These are phyloP conservation scores for Physaria fendleri DNA, from an alignment of 345 rosid species.

Conservation along the genomic window DNA sequence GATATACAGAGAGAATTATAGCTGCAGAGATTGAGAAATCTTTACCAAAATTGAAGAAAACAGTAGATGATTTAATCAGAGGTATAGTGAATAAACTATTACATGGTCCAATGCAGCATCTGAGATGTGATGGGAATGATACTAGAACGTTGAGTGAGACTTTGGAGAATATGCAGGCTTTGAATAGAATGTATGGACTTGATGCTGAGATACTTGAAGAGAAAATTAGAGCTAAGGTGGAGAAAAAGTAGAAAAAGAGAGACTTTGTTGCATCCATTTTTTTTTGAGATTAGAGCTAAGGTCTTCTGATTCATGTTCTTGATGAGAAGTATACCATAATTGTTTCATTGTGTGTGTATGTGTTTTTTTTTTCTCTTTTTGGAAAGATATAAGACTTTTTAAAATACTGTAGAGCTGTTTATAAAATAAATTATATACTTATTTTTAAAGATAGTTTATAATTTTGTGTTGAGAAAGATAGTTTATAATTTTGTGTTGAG, in stretches of 20 bases:
- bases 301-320: not conserved
- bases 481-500: too few relatives aligned
- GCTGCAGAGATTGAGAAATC: conserved; percentile 63
- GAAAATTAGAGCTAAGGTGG: conserved; percentile 72
- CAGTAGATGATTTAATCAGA: conserved; percentile 77
- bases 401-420: too few relatives aligned
- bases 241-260: conserved; percentile 31
- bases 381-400: too few relatives aligned
- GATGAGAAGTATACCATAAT: not conserved
- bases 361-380: too few relatives aligned
- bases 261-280: too few relatives aligned
- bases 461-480: too few relatives aligned
- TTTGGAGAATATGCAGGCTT: conserved; percentile 91
- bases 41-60: conserved; percentile 63
- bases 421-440: too few relatives aligned
- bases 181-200: conserved; percentile 83
- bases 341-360: conserved; percentile 12
- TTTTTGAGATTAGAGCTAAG: too few relatives aligned
- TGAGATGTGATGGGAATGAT: conserved; percentile 80
- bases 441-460: too few relatives aligned
- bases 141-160: conserved; percentile 66
- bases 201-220: conserved; percentile 76
- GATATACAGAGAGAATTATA: conserved; percentile 77
- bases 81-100: conserved; percentile 81
- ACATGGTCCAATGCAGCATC: conserved; percentile 94